phyloP scores from a whole-genome alignment of 306 rosid species.

The Gastrolobium bilobum region DNA sequence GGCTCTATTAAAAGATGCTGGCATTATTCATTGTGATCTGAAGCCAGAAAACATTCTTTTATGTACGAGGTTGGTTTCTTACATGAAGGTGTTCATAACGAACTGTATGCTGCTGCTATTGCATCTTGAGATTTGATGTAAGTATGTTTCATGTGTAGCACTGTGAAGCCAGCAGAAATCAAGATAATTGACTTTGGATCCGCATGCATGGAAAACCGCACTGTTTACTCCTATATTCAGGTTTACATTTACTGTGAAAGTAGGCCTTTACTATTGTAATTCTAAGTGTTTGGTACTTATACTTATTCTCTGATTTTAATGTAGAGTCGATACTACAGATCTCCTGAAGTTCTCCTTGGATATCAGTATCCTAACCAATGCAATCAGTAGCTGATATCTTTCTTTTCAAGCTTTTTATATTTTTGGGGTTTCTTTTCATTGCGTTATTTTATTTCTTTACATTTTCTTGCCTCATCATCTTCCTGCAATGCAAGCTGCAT shows the following conservation, averaged over 20 bases:
- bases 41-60: conserved; percentile 99
- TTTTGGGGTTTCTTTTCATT: conserved; percentile 20
- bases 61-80: conserved; percentile 80
- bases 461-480: conserved; percentile 35
- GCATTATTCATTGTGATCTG: conserved; percentile 98
- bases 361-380: conserved; percentile 91
- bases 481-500: conserved; percentile 32
- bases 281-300: conserved; percentile 42
- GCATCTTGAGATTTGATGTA: conserved; percentile 49
- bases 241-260: conserved; percentile 51
- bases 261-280: conserved; percentile 44
- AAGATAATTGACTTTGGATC: conserved; percentile 99
- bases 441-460: conserved; percentile 11
- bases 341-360: conserved; percentile 99
- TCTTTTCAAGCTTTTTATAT: conserved; percentile 27
- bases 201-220: conserved; percentile 98
- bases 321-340: conserved; percentile 99
- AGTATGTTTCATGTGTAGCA: conserved; percentile 55
- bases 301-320: conserved; percentile 41
- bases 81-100: conserved; percentile 36
- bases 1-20: conserved; percentile 92
- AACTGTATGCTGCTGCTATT: conserved; percentile 48
- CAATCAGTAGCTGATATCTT: conserved; percentile 31
- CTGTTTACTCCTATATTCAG: conserved; percentile 99
- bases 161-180: conserved; percentile 88